phyloP scores from a whole-genome alignment of 2,329 filamentous ascomycete genomes.

The Huntiella moniliformis region DNA sequence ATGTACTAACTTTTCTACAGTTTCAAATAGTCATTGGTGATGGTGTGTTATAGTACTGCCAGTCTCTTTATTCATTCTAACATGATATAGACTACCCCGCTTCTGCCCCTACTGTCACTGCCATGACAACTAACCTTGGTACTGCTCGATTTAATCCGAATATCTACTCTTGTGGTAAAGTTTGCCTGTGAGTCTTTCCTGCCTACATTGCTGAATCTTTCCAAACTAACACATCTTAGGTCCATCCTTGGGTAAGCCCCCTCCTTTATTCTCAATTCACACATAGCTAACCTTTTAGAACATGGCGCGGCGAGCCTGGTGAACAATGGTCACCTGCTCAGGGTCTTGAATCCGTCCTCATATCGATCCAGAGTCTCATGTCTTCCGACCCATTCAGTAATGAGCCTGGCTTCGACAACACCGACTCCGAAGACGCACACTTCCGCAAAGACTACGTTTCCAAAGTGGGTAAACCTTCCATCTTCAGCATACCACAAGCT shows the following conservation, averaged over 20 bases:
- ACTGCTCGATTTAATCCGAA: conserved; percentile 89
- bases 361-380: conserved; percentile 94
- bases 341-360: conserved; percentile 78
- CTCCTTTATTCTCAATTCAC: too few species aligned
- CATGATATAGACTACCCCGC: conserved; percentile 59
- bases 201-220: conserved; percentile 11
- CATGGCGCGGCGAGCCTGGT: conserved; percentile 76
- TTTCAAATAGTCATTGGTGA: conserved; percentile 54
- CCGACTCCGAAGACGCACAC: conserved; percentile 48
- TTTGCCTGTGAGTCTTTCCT: conserved; percentile 54
- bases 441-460: too few species aligned
- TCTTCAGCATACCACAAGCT: not conserved
- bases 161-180: conserved; percentile 79
- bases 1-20: not conserved
- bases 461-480: too few species aligned
- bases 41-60: conserved; percentile 30
- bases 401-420: conserved; percentile 79
- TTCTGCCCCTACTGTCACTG: conserved; percentile 41
- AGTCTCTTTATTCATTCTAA: conserved; percentile 6
- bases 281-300: conserved; percentile 34
- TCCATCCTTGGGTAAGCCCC: conserved; percentile 61
- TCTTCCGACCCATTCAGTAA: conserved; percentile 88
- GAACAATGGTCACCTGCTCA: conserved; percentile 96
- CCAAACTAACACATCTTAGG: conserved; percentile 23
- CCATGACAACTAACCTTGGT: conserved; percentile 75